Percentiles rank a stretch among this genome's conserved stretches.
Conservation (phyloP, 2,329 filamentous ascomycete species). For the Pseudogymnoascus sp. region DNA sequence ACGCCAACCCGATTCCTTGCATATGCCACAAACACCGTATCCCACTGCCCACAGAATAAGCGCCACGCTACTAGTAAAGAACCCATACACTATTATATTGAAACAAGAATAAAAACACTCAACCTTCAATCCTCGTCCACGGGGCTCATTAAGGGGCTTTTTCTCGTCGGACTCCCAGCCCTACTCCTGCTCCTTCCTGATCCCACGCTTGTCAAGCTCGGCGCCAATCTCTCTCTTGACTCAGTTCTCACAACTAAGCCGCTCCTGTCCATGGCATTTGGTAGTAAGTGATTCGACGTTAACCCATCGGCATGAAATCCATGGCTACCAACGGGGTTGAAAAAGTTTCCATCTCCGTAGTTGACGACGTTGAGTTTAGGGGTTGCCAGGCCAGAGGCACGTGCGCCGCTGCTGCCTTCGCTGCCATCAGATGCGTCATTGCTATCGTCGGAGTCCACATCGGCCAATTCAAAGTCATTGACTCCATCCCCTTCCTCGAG, state of each 20-base stretch:
- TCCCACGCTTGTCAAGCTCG: slow-evolving; percentile 41
- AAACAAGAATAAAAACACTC: not conserved
- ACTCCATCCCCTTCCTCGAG: slow-evolving; percentile 67
- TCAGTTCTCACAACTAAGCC: slow-evolving; percentile 77
- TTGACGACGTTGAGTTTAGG: slow-evolving; percentile 49
- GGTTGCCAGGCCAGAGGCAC: slow-evolving; percentile 58
- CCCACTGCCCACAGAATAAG: slow-evolving; percentile 8
- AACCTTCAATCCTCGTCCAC: slow-evolving; percentile 34
- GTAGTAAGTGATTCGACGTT: slow-evolving; percentile 19
- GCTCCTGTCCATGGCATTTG: slow-evolving; percentile 48
- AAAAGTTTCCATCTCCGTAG: slow-evolving; percentile 33
- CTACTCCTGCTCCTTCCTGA: slow-evolving; percentile 42
- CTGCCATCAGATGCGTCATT: slow-evolving; percentile 56
- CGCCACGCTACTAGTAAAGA: slow-evolving; percentile 5
- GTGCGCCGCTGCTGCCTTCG: slow-evolving; percentile 45
- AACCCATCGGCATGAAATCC: slow-evolving; percentile 24
- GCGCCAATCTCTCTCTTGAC: slow-evolving; percentile 67
- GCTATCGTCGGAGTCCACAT: slow-evolving; percentile 50
- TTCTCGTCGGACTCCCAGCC: slow-evolving; percentile 40
- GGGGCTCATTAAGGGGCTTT: slow-evolving; percentile 47
- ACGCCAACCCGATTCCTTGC: not conserved
- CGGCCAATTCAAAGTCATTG: slow-evolving; percentile 69
- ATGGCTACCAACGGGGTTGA: slow-evolving; percentile 15
- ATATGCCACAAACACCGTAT: slow-evolving; percentile 8
- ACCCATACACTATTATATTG: slow-evolving; percentile 1